Percentiles rank a stretch among this genome's conserved stretches.
Evolutionary conservation across 108 stramenopile species (phyloP).

Genomic region (Poteriospumella lacustris): DNA sequence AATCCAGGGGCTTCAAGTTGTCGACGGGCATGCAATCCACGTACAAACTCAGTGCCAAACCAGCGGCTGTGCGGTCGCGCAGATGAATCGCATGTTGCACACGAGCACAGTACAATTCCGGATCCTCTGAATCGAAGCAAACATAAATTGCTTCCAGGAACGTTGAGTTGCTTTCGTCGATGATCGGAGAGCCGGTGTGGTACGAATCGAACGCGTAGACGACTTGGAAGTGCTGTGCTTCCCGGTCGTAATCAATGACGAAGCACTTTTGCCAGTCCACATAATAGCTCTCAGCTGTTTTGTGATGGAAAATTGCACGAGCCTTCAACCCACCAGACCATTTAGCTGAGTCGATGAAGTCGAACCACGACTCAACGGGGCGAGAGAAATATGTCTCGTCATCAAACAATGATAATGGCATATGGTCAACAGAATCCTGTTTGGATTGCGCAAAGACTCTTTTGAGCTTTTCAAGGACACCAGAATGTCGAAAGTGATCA

Average conservation of each 20-base stretch:
- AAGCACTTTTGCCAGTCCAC: constrained; percentile 20
- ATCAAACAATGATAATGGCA: background rate
- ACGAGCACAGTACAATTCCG: constrained; percentile 39
- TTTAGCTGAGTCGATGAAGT: constrained; percentile 30
- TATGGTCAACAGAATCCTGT: background rate
- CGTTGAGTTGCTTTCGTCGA: background rate
- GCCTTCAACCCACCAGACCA: constrained; percentile 32
- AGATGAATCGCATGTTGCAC: constrained; percentile 22
- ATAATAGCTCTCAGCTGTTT: background rate
- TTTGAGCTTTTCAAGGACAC: background rate
- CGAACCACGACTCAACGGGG: constrained; percentile 32
- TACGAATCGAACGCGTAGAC: background rate
- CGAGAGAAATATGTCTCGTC: background rate
- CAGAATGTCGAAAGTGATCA: constrained; percentile 33
- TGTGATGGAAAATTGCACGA: background rate
- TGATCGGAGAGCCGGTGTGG: constrained; percentile 39
- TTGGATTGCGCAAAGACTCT: background rate
- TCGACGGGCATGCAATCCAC: constrained; percentile 51
- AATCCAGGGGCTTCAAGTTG: constrained; percentile 42
- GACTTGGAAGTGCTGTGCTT: constrained; percentile 20
- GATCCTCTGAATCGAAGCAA: constrained; percentile 51
- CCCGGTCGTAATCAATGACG: constrained; percentile 9
- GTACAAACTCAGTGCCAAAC: constrained; percentile 42
- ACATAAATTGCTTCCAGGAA: constrained; percentile 28
- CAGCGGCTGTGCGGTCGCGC: constrained; percentile 32